These are phyloP conservation scores for Fragaria iinumae DNA, from an alignment of 306 rosid species.

Conservation along the genomic window DNA sequence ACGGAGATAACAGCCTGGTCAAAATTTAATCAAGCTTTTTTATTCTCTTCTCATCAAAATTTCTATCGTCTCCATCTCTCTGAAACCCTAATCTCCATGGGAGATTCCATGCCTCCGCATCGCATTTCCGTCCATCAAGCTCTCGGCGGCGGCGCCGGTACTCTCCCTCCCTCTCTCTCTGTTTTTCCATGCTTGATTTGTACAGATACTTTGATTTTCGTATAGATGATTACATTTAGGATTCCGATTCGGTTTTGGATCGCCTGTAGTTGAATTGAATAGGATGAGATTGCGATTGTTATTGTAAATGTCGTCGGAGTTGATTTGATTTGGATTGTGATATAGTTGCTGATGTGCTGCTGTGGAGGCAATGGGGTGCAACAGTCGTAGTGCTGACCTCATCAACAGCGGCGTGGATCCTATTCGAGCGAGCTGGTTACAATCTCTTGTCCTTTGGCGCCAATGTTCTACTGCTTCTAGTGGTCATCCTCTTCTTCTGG, in stretches of 20 bases:
- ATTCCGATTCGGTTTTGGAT: conserved; percentile 15
- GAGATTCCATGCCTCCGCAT: conserved; percentile 46
- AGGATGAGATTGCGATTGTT: background rate
- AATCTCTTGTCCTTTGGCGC: conserved; percentile 77
- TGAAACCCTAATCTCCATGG: conserved; percentile 69
- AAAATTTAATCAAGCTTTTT: background rate
- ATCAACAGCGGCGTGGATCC: conserved; percentile 66
- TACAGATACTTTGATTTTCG: background rate
- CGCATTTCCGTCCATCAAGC: conserved; percentile 67
- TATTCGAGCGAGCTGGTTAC: conserved; percentile 87
- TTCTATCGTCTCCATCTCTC: conserved; percentile 17
- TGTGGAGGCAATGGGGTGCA: conserved; percentile 88
- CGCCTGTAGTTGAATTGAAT: background rate
- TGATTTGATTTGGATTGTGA: background rate
- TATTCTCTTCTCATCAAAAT: background rate
- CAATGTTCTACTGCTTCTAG: conserved; percentile 83
- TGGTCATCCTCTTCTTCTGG: conserved; percentile 86
- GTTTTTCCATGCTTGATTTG: background rate
- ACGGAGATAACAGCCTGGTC: too few species aligned
- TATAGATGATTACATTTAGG: background rate
- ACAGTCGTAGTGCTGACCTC: conserved; percentile 54
- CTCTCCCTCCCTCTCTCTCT: conserved; percentile 7
- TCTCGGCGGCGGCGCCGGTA: conserved; percentile 84
- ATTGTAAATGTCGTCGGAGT: background rate
- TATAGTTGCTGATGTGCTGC: conserved; percentile 78